Base-by-base conservation (phyloP, 2,329 filamentous ascomycete genomes). In the Nothophoma quercina region DNA sequence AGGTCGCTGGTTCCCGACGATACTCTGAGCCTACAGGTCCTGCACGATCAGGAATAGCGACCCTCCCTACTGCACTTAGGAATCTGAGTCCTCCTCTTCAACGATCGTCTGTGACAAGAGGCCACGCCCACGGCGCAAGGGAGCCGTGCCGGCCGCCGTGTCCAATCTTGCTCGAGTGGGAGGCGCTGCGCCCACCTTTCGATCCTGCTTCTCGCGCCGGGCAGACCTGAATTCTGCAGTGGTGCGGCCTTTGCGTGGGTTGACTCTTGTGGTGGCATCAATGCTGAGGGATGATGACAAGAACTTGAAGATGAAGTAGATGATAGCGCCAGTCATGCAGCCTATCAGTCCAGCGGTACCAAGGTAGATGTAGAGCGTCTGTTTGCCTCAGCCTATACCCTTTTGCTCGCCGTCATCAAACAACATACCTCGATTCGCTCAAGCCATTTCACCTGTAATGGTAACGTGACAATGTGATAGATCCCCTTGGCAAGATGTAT, bases 281-380 rank as follows among this genome's bases (percentile, higher is more conserved):
- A 86, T 77, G 33, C 67, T 63, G 28, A 82, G 67, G 2, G 80
- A 61, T 1, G 83, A 78, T 5, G 83, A 79, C 44, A 89, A 70
- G 51, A 83, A 66, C 50, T 76, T 78, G 51, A 85, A 87, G 15
- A 80, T 78, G 45, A 84, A 74, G 64, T 84, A 81, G 34, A 92
- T 72, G 15, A 83, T 59, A 42, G 86, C 71, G 43, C 89, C 90
- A 22, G 86, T 77, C 9, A 84, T 42, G 44, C 87, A 75, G n/a
- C 90, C 90, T 44, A 91, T 79, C 15, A 89, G 72, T 25, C 84
- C 81, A 7, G 89, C 90, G 19, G 86, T 81, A 40, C 85, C 86
- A 38, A 92, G 78, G 64, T 81, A 88, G 65, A 82, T 81, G 66
- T 79, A 81, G 34, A 81, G 63, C 7, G 77, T 78, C 77, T 81